phyloP scores from a whole-genome alignment of 2,329 filamentous ascomycete genomes.

The Fusarium vanettenii region DNA sequence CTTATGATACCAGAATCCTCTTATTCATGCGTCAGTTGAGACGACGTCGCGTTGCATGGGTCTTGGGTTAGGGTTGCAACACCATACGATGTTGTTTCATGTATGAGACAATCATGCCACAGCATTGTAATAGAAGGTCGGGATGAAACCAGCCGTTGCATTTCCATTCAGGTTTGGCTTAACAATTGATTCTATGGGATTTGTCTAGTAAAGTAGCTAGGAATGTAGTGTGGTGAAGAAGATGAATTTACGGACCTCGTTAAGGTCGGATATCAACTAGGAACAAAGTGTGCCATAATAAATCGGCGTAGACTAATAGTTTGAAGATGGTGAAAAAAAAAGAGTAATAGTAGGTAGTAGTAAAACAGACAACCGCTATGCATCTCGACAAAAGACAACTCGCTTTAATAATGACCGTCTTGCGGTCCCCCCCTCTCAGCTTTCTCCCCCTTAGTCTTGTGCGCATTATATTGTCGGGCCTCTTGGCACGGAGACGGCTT shows the following conservation, averaged over 20 bases:
- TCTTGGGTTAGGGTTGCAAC: conserved; percentile 25
- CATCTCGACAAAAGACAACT: conserved; percentile 31
- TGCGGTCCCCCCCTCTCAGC: not conserved
- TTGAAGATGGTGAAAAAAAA: conserved; percentile 2
- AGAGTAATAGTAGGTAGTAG: conserved; percentile 8
- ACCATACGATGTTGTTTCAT: conserved; percentile 36
- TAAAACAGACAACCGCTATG: conserved; percentile 35
- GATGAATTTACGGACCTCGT: conserved; percentile 28
- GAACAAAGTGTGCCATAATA: conserved; percentile 35
- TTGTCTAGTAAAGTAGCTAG: conserved; percentile 14
- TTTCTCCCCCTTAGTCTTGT: not conserved
- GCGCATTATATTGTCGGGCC: conserved; percentile 21
- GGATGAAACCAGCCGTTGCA: conserved; percentile 11
- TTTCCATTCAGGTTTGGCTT: conserved; percentile 11
- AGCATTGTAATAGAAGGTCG: not conserved
- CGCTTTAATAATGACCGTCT: conserved; percentile 16
- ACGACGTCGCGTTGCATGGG: conserved; percentile 26
- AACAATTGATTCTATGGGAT: conserved; percentile 27
- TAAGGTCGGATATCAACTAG: conserved; percentile 41
- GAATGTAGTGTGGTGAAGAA: conserved; percentile 20
- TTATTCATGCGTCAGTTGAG: conserved; percentile 14
- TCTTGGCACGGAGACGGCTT: conserved; percentile 26
- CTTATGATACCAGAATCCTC: conserved; percentile 36
- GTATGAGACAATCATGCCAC: conserved; percentile 26
- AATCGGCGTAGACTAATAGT: conserved; percentile 32